phyloP scores from a whole-genome alignment of 306 rosid genomes.

The Malus asiatica region DNA sequence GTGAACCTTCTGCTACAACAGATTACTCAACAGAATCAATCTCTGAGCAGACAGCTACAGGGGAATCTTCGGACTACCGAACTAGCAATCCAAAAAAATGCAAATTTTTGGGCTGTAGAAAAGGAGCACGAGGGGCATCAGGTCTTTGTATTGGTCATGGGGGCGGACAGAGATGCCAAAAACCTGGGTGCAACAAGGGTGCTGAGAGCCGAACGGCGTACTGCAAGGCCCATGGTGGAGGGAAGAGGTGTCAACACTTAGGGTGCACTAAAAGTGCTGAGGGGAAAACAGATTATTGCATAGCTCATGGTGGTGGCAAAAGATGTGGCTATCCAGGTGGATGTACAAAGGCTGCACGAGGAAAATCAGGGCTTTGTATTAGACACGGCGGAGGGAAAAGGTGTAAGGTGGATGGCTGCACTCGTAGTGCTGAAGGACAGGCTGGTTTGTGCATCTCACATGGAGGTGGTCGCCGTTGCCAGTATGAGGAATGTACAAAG shows the following conservation, averaged over 20 bases:
- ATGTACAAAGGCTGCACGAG: constrained; percentile 89
- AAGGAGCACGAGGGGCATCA: constrained; percentile 93
- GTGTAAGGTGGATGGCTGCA: constrained; percentile 68
- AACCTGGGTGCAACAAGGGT: constrained; percentile 95
- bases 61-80: constrained; percentile 41
- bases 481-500: constrained; percentile 48
- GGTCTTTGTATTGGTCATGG: constrained; percentile 99
- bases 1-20: constrained; percentile 39
- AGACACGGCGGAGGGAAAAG: constrained; percentile 98
- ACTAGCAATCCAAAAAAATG: constrained; percentile 60
- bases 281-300: constrained; percentile 95
- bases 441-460: constrained; percentile 95
- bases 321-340: constrained; percentile 72
- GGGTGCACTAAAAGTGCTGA: constrained; percentile 99
- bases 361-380: constrained; percentile 96
- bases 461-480: constrained; percentile 99
- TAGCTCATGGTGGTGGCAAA: constrained; percentile 92
- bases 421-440: constrained; percentile 96
- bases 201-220: constrained; percentile 96
- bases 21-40: constrained; percentile 44
- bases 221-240: constrained; percentile 99
- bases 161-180: constrained; percentile 98
- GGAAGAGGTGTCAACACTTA: constrained; percentile 76
- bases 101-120: constrained; percentile 58
- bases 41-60: constrained; percentile 43